A percentile compares a stretch with the other conserved stretches of the same genome.
phyloP scores from a whole-genome alignment of 345 rosid species.

The Gossypium mustelinum region DNA sequence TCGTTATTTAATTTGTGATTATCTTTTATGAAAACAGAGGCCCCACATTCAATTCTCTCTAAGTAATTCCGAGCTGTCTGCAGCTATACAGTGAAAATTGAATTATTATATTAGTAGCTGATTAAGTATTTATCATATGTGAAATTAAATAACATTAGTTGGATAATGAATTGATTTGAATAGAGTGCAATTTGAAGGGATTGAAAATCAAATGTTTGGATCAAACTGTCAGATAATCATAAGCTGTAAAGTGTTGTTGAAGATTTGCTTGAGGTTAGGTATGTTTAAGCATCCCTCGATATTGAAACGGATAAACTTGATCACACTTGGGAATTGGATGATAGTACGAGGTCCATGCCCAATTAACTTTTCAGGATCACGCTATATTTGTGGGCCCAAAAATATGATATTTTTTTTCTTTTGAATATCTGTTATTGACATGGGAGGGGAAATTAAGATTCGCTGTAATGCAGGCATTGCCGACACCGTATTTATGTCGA shows the following conservation, averaged over 20 bases:
- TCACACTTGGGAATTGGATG: neutral
- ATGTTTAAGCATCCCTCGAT: neutral
- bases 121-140: too few relatives aligned
- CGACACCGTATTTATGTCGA: neutral
- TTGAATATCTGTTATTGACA: neutral
- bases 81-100: neutral
- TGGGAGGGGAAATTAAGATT: neutral
- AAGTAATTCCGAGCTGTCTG: neutral
- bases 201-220: neutral
- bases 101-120: too few relatives aligned
- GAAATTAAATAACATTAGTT: too few relatives aligned
- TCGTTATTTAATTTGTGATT: neutral
- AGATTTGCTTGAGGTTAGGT: constrained; percentile 20
- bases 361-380: neutral
- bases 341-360: constrained; percentile 20
- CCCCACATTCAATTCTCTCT: neutral
- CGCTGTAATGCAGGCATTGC: neutral
- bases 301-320: neutral
- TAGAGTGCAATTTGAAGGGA: neutral
- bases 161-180: neutral
- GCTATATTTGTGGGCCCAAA: neutral
- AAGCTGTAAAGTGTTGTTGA: constrained; percentile 16
- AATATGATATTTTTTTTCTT: neutral
- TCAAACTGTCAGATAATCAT: neutral
- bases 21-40: neutral